These are phyloP conservation scores for Tetrahymena elliotti DNA, from an alignment of 73 alveolate genomes.

Conservation along the genomic window DNA sequence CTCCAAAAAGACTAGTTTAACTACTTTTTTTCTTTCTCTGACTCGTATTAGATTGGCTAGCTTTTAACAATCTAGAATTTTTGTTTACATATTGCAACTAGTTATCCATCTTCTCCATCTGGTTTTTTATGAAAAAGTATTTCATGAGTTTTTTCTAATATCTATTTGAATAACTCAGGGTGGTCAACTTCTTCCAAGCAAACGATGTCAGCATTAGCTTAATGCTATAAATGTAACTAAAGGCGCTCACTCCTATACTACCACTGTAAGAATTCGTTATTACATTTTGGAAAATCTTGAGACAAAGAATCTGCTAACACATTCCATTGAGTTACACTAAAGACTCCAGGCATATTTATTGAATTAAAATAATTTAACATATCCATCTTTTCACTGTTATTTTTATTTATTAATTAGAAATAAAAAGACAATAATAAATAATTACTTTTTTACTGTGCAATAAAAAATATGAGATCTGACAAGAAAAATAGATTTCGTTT, in stretches of 20 bases:
- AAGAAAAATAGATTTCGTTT: too few relatives aligned
- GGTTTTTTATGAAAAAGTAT: not conserved
- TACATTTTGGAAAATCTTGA: not conserved
- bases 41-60: not conserved
- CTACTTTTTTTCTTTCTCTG: not conserved
- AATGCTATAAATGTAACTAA: not conserved
- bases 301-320: not conserved
- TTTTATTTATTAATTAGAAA: too few relatives aligned
- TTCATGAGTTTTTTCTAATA: not conserved
- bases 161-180: not conserved
- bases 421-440: too few relatives aligned
- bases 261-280: not conserved
- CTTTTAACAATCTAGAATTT: not conserved
- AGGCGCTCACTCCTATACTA: not conserved
- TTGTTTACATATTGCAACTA: not conserved
- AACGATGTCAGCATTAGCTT: not conserved
- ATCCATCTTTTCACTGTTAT: too few relatives aligned
- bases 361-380: not conserved
- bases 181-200: not conserved
- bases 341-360: not conserved
- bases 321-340: not conserved
- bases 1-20: not conserved
- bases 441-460: too few relatives aligned
- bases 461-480: too few relatives aligned
- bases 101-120: not conserved